phyloP scores from a whole-genome alignment of 2,329 filamentous ascomycete genomes.

The Trichoderma sp. region DNA sequence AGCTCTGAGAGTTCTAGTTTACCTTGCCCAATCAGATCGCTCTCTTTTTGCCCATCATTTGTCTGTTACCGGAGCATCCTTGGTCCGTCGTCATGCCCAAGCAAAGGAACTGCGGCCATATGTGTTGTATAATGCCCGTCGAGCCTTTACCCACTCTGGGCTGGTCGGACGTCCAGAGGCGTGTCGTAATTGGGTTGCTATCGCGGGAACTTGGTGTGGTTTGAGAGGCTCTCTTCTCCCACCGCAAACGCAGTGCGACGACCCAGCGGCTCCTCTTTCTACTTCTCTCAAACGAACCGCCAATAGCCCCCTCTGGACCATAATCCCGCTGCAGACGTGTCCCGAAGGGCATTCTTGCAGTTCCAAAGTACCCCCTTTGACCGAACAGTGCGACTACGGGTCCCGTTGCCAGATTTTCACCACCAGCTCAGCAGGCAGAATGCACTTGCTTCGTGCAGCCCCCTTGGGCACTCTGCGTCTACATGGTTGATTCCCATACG shows the following conservation, averaged over 20 bases:
- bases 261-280: conserved; percentile 16
- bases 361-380: conserved; percentile 13
- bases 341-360: conserved; percentile 16
- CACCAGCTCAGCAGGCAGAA: conserved; percentile 4
- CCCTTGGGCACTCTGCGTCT: conserved; percentile 15
- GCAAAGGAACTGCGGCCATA: conserved; percentile 1
- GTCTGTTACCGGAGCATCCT: conserved; percentile 7
- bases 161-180: conserved; percentile 3
- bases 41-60: conserved; percentile 1
- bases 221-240: conserved; percentile 11
- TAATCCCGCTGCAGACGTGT: conserved; percentile 12
- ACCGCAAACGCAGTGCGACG: conserved; percentile 18
- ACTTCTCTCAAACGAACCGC: conserved; percentile 11
- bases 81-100: conserved; percentile 9
- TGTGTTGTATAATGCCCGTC: conserved; percentile 7
- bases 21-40: neutral
- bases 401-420: conserved; percentile 3
- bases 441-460: conserved; percentile 13
- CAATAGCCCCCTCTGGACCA: conserved; percentile 8
- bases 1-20: neutral
- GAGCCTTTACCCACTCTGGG: conserved; percentile 5
- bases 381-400: conserved; percentile 10
- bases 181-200: conserved; percentile 18
- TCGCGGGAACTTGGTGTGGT: neutral
- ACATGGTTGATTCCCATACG: conserved; percentile 1